Evolutionary conservation across 139 green algal species (phyloP).

Genomic region (Volvox africanus): DNA sequence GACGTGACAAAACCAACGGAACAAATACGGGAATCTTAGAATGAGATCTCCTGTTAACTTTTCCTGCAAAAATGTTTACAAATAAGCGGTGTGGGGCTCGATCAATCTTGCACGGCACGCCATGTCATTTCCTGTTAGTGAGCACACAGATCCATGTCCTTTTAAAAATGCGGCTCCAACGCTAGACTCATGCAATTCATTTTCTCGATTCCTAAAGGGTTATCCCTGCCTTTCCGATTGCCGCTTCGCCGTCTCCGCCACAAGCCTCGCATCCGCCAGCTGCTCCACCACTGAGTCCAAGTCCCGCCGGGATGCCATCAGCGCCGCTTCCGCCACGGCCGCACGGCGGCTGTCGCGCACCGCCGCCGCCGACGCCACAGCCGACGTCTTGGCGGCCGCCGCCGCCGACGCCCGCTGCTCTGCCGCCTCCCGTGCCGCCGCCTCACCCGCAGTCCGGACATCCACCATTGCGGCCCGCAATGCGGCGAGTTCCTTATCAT

Average conservation of each 20-base stretch:
- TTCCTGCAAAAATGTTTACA: too few relatives aligned
- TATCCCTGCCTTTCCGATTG: not conserved
- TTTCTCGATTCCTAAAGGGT: too few relatives aligned
- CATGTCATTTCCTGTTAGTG: too few relatives aligned
- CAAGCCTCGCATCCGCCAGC: conserved; percentile 3
- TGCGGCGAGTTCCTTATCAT: conserved; percentile 10
- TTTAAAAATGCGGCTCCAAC: too few relatives aligned
- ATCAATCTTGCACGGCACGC: too few relatives aligned
- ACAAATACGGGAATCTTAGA: too few relatives aligned
- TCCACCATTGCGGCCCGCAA: not conserved
- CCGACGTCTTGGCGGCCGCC: not conserved
- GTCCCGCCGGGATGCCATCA: not conserved
- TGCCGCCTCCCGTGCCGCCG: not conserved
- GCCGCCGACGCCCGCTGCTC: not conserved
- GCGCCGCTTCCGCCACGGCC: not conserved
- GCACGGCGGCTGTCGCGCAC: not conserved
- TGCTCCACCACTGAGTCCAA: not conserved
- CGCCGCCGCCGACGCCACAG: not conserved
- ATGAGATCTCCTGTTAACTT: too few relatives aligned
- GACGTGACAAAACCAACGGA: too few relatives aligned
- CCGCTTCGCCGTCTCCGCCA: not conserved
- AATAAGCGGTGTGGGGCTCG: too few relatives aligned
- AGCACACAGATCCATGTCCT: too few relatives aligned
- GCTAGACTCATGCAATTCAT: too few relatives aligned
- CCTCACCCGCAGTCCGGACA: not conserved